phyloP scores from a whole-genome alignment of 1,139 yeast genomes.

The Sugiyamaella sp. region DNA sequence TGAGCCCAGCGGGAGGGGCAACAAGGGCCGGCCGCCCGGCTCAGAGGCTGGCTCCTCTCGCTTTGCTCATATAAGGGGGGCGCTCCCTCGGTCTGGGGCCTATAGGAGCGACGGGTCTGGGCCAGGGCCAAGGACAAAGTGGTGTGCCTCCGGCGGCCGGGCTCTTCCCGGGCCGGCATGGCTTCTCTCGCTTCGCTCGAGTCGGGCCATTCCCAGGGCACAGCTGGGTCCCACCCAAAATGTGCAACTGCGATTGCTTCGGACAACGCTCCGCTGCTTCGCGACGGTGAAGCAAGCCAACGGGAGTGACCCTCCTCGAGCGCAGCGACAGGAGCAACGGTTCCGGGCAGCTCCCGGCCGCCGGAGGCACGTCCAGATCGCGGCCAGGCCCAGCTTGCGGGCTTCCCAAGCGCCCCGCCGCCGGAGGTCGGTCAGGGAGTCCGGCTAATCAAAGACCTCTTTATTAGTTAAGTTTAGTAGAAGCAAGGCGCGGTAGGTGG shows the following conservation, averaged over 20 bases:
- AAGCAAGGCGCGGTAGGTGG: background rate
- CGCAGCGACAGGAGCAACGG: background rate
- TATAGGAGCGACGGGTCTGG: background rate
- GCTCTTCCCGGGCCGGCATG: background rate
- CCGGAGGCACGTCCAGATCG: background rate
- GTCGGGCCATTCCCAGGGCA: background rate
- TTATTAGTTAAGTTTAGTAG: slow-evolving; percentile 11
- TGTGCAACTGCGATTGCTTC: no score
- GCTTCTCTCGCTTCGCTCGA: background rate
- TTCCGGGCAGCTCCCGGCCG: background rate
- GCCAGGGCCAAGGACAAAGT: background rate
- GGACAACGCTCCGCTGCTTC: no score
- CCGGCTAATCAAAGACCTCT: slow-evolving; percentile 3
- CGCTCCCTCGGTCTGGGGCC: background rate
- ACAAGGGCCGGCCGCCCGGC: no score
- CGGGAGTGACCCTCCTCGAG: background rate
- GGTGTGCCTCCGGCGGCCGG: background rate
- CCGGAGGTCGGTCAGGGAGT: slow-evolving; percentile 14
- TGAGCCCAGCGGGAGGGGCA: no score
- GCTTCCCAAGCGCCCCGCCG: no score
- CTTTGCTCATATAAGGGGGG: no score
- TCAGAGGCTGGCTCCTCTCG: no score
- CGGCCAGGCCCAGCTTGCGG: no score
- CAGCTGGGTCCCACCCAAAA: no score
- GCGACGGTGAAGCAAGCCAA: no score